These are phyloP conservation scores for Coemansia sp. DNA, from an alignment of 192 early-diverging fungal species.

Conservation along the genomic window DNA sequence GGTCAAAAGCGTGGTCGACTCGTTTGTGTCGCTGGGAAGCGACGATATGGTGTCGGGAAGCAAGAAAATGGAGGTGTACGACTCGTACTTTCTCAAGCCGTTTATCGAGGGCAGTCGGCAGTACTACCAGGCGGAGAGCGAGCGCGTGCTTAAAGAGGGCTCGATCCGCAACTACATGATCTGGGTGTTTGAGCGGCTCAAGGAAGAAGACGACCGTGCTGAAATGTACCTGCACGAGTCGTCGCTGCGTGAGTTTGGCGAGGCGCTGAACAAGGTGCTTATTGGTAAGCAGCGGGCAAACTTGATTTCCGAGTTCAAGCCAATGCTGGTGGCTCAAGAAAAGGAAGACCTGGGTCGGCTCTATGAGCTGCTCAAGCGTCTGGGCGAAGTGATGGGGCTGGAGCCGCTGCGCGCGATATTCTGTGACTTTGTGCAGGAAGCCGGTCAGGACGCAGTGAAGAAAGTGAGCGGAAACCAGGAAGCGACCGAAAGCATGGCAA, in stretches of 20 bases:
- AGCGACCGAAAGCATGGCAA: slow-evolving; percentile 28
- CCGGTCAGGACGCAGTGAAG: slow-evolving; percentile 76
- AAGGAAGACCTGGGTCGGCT: slow-evolving; percentile 85
- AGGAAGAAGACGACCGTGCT: slow-evolving; percentile 84
- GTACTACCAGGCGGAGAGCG: slow-evolving; percentile 88
- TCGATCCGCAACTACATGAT: slow-evolving; percentile 94
- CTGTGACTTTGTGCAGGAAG: slow-evolving; percentile 72
- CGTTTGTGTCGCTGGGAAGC: slow-evolving; percentile 71
- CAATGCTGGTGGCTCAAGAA: slow-evolving; percentile 82
- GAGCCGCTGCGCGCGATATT: slow-evolving; percentile 76
- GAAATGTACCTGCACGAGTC: slow-evolving; percentile 82
- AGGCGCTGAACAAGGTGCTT: slow-evolving; percentile 79
- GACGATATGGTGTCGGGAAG: slow-evolving; percentile 77
- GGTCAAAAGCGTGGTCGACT: slow-evolving; percentile 86
- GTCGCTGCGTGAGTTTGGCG: slow-evolving; percentile 74
- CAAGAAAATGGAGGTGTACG: slow-evolving; percentile 84
- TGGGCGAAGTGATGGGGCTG: slow-evolving; percentile 69
- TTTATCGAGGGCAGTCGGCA: slow-evolving; percentile 76
- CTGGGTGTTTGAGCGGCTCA: slow-evolving; percentile 70
- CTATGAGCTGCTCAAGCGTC: slow-evolving; percentile 76
- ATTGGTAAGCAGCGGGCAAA: slow-evolving; percentile 79
- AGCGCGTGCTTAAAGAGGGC: slow-evolving; percentile 87
- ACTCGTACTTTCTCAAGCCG: slow-evolving; percentile 79
- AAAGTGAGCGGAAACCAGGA: slow-evolving; percentile 63
- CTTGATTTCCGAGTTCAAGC: slow-evolving; percentile 89